A percentile compares a stretch with the other conserved stretches of the same genome.
Conservation (phyloP, 2,329 filamentous ascomycete genomes). For the Aspergillus sp. region DNA sequence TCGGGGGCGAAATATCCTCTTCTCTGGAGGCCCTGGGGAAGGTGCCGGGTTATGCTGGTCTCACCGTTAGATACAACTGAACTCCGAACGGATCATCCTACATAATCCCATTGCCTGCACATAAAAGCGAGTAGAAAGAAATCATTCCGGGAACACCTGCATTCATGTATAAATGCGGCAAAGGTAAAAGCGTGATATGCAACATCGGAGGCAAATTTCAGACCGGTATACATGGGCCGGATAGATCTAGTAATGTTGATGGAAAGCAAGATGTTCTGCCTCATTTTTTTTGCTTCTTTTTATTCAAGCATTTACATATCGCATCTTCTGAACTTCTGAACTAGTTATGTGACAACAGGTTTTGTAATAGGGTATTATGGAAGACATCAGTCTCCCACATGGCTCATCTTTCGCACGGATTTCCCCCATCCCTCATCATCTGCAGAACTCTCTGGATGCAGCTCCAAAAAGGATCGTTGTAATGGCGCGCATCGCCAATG, state of each 20-base stretch:
- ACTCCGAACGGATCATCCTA: too few species aligned
- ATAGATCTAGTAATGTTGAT: background rate
- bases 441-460: background rate
- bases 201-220: background rate
- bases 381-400: constrained; percentile 2
- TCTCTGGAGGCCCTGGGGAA: background rate
- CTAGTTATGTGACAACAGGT: constrained; percentile 8
- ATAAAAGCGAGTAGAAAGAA: background rate
- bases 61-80: too few species aligned
- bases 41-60: background rate
- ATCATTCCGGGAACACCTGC: background rate
- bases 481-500: constrained; percentile 7
- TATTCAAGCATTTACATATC: constrained; percentile 7
- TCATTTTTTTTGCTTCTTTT: background rate
- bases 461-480: constrained; percentile 5
- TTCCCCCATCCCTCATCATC: background rate
- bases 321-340: constrained; percentile 5
- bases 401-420: constrained; percentile 5
- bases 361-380: constrained; percentile 8
- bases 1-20: background rate
- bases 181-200: background rate
- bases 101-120: background rate
- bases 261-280: background rate
- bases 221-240: background rate
- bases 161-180: background rate